These are phyloP conservation scores for Imleria badia DNA, from an alignment of 768 basidiomycete genomes.

Conservation along the genomic window DNA sequence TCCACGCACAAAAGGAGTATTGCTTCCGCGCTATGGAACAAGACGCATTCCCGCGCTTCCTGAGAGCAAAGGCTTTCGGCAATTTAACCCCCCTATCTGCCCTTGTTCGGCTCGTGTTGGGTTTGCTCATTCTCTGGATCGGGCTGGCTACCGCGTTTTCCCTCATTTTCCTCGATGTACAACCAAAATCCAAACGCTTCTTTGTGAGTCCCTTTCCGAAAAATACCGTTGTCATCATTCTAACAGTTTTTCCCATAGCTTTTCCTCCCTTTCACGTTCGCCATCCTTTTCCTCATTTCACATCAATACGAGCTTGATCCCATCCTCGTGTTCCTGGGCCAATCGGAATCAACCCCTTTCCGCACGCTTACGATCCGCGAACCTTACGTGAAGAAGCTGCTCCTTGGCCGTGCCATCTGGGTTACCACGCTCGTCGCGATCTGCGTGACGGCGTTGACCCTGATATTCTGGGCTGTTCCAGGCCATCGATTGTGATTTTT, in stretches of 20 bases:
- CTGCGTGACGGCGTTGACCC: slow-evolving; percentile 76
- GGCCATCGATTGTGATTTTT: slow-evolving; percentile 74
- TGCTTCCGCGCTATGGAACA: slow-evolving; percentile 96
- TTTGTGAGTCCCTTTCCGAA: slow-evolving; percentile 67
- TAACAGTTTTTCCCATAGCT: slow-evolving; percentile 50
- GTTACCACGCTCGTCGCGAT: slow-evolving; percentile 76
- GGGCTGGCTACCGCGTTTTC: slow-evolving; percentile 89
- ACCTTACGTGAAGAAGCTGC: slow-evolving; percentile 89
- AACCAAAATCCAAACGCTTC: slow-evolving; percentile 89
- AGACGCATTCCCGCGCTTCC: slow-evolving; percentile 90
- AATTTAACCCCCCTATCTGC: slow-evolving; percentile 93
- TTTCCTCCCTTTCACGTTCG: slow-evolving; percentile 90
- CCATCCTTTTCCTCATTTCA: slow-evolving; percentile 87
- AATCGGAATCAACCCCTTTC: slow-evolving; percentile 97
- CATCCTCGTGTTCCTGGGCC: slow-evolving; percentile 87
- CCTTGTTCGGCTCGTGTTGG: slow-evolving; percentile 80
- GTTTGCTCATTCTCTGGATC: slow-evolving; percentile 90
- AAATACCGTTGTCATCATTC: neutral
- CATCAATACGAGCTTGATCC: slow-evolving; percentile 98
- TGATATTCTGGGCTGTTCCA: slow-evolving; percentile 96
- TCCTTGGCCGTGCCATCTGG: slow-evolving; percentile 90
- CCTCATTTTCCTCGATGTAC: slow-evolving; percentile 89
- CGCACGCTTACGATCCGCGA: slow-evolving; percentile 89
- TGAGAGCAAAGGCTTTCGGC: slow-evolving; percentile 96
- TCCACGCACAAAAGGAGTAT: slow-evolving; percentile 96